Evolutionary conservation across 768 basidiomycete species (phyloP), one percentile per base, ranked within the genome.

Genomic region (Trametes cinnabarina): DNA sequence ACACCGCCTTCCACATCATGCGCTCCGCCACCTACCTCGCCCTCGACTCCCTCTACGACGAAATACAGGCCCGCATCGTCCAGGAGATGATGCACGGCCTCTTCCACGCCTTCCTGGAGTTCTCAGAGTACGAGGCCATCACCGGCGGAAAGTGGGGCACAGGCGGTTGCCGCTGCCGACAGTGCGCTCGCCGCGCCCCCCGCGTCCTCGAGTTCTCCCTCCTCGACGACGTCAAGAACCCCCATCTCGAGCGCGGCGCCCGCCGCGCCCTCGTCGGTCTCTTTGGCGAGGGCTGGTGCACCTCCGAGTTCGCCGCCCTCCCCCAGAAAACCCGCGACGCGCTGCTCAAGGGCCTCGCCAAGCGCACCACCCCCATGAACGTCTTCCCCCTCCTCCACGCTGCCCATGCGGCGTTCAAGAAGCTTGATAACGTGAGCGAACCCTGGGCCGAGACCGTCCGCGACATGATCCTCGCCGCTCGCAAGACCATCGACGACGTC

Each of bases 31-130:
- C 79, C 10, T 98, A 94, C 72, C 87, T 98, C 41, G 77, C 80
- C 30, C 77, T 98, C 39, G 70, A 85, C 15, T 75, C 86, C 0
- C 83, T 99, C 4, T 82, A 85, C 59, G 79, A 82, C 56, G 96
- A 98, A 67, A 80, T 90, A 41, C 90, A 92, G 64, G 86, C 89
- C 0, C 83, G 90, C 57, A 84, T 98, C 66, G 83, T 88, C 19
- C 82, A 89, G 63, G 94, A 97, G 71, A 92, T 95, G 83, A 81
- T 88, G 64, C 94, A 95, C 66, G 93, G 94, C 2, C 83, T 95
- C 40, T 92, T 88, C 72, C 91, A 91, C 65, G 88, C 90, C 1
- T 90, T 87, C 66, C 79, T 91, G 44, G 82, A 87, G 25, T 92
- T 93, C 66, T 72, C 81, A n/a, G 85, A 86, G 60, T 92, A 92